Percentiles rank a stretch among this genome's conserved stretches.
Evolutionary conservation across 495 filamentous ascomycete genomes (phyloP).

Genomic region (Daldinia caldariorum): DNA sequence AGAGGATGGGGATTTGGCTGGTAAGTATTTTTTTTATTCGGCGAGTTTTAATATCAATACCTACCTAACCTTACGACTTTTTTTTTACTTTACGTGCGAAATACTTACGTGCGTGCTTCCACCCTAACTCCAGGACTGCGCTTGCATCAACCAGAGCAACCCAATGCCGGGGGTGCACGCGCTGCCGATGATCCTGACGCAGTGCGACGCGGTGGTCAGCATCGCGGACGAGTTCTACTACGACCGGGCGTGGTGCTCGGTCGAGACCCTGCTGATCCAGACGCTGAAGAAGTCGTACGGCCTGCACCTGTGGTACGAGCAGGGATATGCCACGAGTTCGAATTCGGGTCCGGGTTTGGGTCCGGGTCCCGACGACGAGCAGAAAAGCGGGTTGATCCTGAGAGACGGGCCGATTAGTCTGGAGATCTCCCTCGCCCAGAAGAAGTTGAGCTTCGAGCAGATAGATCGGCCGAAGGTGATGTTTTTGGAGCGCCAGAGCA

Average conservation of each 20-base stretch:
- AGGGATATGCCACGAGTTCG: constrained; percentile 4
- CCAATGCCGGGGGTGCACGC: constrained; percentile 37
- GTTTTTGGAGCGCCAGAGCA: constrained; percentile 42
- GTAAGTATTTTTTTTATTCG: constrained; percentile 16
- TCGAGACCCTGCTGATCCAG: constrained; percentile 37
- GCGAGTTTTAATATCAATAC: background rate
- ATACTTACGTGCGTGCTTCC: too few relatives aligned
- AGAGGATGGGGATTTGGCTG: constrained; percentile 43
- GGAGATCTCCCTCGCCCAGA: constrained; percentile 31
- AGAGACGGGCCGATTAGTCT: constrained; percentile 9
- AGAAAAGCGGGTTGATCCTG: background rate
- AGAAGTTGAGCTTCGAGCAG: constrained; percentile 37
- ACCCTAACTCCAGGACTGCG: constrained; percentile 33
- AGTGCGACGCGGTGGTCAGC: constrained; percentile 46
- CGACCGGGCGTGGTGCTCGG: constrained; percentile 43
- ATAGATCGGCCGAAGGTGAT: constrained; percentile 42
- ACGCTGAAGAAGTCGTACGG: constrained; percentile 20
- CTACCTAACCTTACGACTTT: background rate
- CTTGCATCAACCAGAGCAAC: constrained; percentile 45
- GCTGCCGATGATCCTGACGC: constrained; percentile 42
- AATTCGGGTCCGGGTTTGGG: too few relatives aligned
- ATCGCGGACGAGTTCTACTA: constrained; percentile 32
- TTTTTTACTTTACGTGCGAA: too few relatives aligned
- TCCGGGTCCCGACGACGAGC: too few relatives aligned
- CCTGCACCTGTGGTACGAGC: constrained; percentile 43